phyloP scores from a whole-genome alignment of 257 asterid species.

The Schizonepeta tenuifolia region DNA sequence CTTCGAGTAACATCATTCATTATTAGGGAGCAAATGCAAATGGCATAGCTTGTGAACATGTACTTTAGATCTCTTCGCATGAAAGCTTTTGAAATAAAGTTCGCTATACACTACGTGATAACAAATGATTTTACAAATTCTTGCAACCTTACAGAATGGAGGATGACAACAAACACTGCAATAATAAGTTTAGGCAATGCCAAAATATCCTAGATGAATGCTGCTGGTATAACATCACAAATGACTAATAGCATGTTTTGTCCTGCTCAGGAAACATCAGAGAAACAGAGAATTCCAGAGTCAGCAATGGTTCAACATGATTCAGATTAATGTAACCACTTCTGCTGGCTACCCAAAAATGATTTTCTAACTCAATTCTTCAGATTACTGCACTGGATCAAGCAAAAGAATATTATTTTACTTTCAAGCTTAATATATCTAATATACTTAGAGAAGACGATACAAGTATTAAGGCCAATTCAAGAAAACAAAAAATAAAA shows the following conservation, averaged over 20 bases:
- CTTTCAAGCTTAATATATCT: too few relatives aligned
- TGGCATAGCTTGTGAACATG: conserved; percentile 21
- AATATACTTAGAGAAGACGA: too few relatives aligned
- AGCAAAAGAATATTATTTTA: too few relatives aligned
- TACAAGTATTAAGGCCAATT: too few relatives aligned
- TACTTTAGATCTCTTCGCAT: neutral
- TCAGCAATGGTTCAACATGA: conserved; percentile 6
- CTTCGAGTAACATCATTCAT: conserved; percentile 19
- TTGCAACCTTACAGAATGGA: neutral
- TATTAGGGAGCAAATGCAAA: conserved; percentile 21
- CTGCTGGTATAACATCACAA: conserved; percentile 4
- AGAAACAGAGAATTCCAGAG: neutral
- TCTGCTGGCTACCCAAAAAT: neutral
- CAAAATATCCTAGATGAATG: conserved; percentile 10
- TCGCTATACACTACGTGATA: neutral
- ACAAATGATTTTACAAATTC: neutral
- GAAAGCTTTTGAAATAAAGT: conserved; percentile 21
- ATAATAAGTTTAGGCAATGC: conserved; percentile 5
- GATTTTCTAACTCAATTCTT: conserved; percentile 10
- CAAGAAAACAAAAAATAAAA: too few relatives aligned
- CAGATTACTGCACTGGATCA: conserved; percentile 16
- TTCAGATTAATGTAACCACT: neutral
- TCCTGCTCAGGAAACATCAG: neutral
- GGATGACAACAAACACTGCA: neutral
- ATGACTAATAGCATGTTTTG: conserved; percentile 6